A percentile compares a stretch with the other conserved stretches of the same genome.
Conservation (phyloP, 2,329 filamentous ascomycete species). For the Epichloe glyceriae region DNA sequence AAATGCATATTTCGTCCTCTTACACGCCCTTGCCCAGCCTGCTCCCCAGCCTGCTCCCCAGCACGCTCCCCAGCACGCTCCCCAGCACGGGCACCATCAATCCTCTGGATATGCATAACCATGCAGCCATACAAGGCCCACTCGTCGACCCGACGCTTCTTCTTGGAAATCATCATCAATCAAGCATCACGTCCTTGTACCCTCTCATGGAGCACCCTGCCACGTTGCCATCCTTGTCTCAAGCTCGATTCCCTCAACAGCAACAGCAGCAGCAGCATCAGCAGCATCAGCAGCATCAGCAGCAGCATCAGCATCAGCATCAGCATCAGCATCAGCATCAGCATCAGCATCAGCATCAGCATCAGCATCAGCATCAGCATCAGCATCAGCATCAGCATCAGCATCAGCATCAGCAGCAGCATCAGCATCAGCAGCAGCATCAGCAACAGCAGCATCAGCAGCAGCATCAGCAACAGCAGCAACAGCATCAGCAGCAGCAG, state of each 20-base stretch:
- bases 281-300: rapidly evolving
- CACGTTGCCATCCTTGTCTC: not conserved
- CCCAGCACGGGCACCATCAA: not conserved
- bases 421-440: rapidly evolving
- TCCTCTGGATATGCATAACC: not conserved
- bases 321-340: too few species aligned
- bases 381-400: too few species aligned
- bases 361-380: rapidly evolving
- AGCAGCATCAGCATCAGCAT: rapidly evolving
- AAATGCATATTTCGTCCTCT: not conserved
- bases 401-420: rapidly evolving
- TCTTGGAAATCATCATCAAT: not conserved
- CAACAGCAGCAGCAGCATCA: too few species aligned
- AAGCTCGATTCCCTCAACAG: too few species aligned
- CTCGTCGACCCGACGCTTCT: not conserved
- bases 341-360: rapidly evolving
- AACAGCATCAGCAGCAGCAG: not conserved
- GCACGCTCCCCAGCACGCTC: not conserved
- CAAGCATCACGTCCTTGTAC: not conserved
- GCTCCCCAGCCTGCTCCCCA: too few species aligned
- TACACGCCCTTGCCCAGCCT: not conserved
- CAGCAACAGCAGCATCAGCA: too few species aligned
- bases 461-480: too few species aligned
- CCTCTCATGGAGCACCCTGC: not conserved
- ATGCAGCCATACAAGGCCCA: not conserved